Evolutionary conservation across 176 grass and related monocot genomes (phyloP), one percentile per base, ranked within the genome.

Genomic region (Triticum monococcum): DNA sequence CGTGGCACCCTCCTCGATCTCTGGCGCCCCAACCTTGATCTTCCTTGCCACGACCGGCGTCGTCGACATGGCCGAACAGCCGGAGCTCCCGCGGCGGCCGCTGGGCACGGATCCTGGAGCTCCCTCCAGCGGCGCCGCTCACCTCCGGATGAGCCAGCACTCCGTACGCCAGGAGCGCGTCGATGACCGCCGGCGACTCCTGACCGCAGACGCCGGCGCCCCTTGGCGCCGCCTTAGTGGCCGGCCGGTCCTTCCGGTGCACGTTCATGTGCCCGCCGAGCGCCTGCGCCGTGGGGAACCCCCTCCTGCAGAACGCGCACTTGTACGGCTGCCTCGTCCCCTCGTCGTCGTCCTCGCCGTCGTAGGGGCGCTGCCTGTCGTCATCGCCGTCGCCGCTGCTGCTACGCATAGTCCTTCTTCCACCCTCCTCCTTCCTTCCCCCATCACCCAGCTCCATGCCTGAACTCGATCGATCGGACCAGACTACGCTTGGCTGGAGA

Each of bases 191-290:
- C 50, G 59, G 64, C 18, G 37, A 3, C 25, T 38, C 28, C 33
- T 32, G 35, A 56, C 31, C 59, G 45, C 68, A 13, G 65, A 32
- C 1, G 7, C 65, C 30, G 0, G 65, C 62, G 2, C 31, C 8
- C 12, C 22, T 8, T 32, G 35, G 0, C 41, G 82, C 7, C 5
- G 54, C 33, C 7, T 30, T 14, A 4, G 40, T 85, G 4, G 78
- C 85, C 37, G 65, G 13, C 30, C 87, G 84, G 23, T 92, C 90
- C 71, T 89, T 92, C 14, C 90, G 88, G 81, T 97, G 95, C 57
- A 94, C 86, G 91, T 97, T 97, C 95, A 97, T 97, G 90, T 97
- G 95, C 8, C 95, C 95, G 50, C 95, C 92, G 16, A 97, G 87
- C 8, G 95, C 95, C 83, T 97, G 95, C 64, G 95, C 92, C 68